These are phyloP conservation scores for Monilinia polystroma DNA, from an alignment of 2,329 filamentous ascomycete species.

Conservation along the genomic window DNA sequence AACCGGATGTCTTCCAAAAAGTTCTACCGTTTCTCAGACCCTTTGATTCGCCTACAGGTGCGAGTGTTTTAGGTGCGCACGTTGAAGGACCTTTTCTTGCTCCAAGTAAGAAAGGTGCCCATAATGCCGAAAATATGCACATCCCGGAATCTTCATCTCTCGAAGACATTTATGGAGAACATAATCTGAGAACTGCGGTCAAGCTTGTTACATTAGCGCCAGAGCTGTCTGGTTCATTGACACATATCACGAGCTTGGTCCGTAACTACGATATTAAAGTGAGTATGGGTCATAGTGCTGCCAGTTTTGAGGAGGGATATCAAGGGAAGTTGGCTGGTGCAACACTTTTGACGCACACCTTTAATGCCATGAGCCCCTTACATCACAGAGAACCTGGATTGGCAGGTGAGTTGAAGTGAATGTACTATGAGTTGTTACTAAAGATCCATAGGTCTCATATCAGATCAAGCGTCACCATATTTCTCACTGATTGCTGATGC, in stretches of 20 bases:
- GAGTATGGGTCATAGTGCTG: constrained; percentile 47
- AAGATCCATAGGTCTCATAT: constrained; percentile 36
- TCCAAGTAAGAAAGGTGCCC: constrained; percentile 53
- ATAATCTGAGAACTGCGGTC: constrained; percentile 44
- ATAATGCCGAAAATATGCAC: constrained; percentile 40
- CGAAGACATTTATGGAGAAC: constrained; percentile 47
- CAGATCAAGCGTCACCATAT: constrained; percentile 42
- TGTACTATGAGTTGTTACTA: not conserved
- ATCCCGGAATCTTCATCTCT: constrained; percentile 30
- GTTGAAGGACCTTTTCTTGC: constrained; percentile 56
- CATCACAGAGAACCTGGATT: constrained; percentile 52
- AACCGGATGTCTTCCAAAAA: constrained; percentile 44
- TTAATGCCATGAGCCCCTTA: constrained; percentile 55
- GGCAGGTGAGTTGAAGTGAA: constrained; percentile 41
- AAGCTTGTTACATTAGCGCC: constrained; percentile 54
- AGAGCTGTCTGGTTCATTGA: constrained; percentile 46
- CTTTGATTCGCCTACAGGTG: constrained; percentile 44
- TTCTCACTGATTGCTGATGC: constrained; percentile 55
- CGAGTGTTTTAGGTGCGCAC: constrained; percentile 56
- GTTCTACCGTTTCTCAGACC: constrained; percentile 50
- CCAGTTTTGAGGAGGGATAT: constrained; percentile 48
- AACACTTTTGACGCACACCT: constrained; percentile 52
- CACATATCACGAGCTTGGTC: constrained; percentile 46
- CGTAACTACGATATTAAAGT: constrained; percentile 35
- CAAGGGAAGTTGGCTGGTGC: constrained; percentile 49